phyloP scores from a whole-genome alignment of 2,329 filamentous ascomycete genomes.

The Fusarium sambucinum region DNA sequence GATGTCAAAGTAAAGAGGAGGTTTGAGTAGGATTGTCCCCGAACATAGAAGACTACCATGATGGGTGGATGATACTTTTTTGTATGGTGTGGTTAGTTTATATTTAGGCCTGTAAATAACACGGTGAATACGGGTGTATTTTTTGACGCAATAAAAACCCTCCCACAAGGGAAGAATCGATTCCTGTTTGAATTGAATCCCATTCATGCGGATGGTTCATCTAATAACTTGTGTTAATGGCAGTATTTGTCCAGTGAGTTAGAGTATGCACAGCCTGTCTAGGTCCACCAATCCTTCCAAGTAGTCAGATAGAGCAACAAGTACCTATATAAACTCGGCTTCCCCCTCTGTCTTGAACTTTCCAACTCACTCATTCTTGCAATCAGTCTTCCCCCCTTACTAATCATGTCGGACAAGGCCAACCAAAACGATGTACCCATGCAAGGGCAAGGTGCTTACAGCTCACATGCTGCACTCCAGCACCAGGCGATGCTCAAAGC shows the following conservation, averaged over 20 bases:
- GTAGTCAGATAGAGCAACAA: neutral
- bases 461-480: slow-evolving; percentile 1
- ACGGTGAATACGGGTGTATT: too few species aligned
- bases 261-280: neutral
- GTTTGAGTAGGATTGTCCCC: neutral
- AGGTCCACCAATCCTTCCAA: neutral
- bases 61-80: neutral
- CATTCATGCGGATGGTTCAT: too few species aligned
- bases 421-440: slow-evolving; percentile 6
- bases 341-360: neutral
- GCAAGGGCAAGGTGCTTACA: slow-evolving; percentile 5
- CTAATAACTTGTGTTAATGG: neutral
- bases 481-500: slow-evolving; percentile 4
- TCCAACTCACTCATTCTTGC: neutral
- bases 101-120: neutral
- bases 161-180: neutral
- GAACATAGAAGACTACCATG: too few species aligned
- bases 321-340: neutral
- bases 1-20: slow-evolving; percentile 1
- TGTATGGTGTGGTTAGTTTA: neutral
- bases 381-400: too few species aligned
- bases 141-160: too few species aligned
- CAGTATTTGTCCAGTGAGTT: neutral
- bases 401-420: neutral
- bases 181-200: neutral